These are phyloP conservation scores for Stephanocyclus meneghinianus DNA, from an alignment of 352 stramenopile genomes.

Conservation along the genomic window DNA sequence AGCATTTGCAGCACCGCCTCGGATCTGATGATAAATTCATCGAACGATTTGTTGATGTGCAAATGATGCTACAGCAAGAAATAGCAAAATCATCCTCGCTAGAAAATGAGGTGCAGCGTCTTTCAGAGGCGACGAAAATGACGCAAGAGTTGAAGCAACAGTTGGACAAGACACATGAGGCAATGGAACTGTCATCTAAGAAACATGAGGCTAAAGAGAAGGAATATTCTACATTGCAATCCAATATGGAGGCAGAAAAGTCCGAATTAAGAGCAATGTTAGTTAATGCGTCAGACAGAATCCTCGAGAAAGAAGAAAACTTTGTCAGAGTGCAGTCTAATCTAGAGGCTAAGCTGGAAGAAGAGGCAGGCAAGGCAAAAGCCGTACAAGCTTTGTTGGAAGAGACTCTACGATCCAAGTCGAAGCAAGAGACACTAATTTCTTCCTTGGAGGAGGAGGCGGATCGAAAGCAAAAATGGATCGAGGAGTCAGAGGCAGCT, in stretches of 20 bases:
- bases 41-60: conserved; percentile 5
- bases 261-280: not conserved
- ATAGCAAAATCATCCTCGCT: not conserved
- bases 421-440: conserved; percentile 3
- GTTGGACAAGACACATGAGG: conserved; percentile 3
- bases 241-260: not conserved
- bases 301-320: not conserved
- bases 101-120: conserved; percentile 13
- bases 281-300: not conserved
- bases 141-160: conserved; percentile 8
- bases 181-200: not conserved
- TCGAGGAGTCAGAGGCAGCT: conserved; percentile 1
- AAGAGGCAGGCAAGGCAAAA: not conserved
- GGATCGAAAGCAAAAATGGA: conserved; percentile 11
- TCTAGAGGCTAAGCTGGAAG: not conserved
- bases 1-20: not conserved
- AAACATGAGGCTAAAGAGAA: not conserved
- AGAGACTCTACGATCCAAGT: conserved; percentile 3
- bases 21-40: not conserved
- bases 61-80: conserved; percentile 9
- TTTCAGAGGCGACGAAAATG: not conserved
- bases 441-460: conserved; percentile 15
- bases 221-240: not conserved
- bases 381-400: conserved; percentile 1
- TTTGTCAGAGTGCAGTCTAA: not conserved